Evolutionary conservation across 306 rosid genomes (phyloP).

Genomic region (Lathyrus aphaca): DNA sequence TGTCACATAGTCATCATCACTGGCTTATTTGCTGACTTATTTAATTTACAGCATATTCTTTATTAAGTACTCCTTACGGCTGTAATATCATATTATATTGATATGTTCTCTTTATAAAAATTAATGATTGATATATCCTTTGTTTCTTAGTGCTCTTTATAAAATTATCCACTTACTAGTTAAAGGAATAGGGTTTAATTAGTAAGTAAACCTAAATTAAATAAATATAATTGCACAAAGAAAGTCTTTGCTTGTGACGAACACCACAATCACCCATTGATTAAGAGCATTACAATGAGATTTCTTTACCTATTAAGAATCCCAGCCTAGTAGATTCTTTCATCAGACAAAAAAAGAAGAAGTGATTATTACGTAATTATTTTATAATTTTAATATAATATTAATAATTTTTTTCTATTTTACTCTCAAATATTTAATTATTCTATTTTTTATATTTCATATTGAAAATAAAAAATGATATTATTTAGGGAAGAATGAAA

Average conservation of each 20-base stretch:
- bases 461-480: no score
- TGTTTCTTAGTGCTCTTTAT: slow-evolving; percentile 17
- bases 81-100: slow-evolving; percentile 26
- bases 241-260: slow-evolving; percentile 35
- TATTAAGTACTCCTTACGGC: slow-evolving; percentile 10
- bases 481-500: no score
- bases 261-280: slow-evolving; percentile 36
- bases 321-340: no score
- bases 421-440: no score
- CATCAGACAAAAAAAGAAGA: no score
- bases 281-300: no score
- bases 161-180: slow-evolving; percentile 2
- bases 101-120: neutral
- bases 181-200: slow-evolving; percentile 11
- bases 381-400: no score
- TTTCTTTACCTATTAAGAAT: no score
- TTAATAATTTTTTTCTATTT: no score
- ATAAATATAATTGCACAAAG: neutral
- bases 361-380: no score
- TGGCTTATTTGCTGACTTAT: slow-evolving; percentile 16
- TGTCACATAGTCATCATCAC: slow-evolving; percentile 32
- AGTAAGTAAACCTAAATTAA: slow-evolving; percentile 9
- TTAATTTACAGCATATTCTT: slow-evolving; percentile 47
- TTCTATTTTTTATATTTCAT: no score
- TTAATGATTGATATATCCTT: slow-evolving; percentile 4